Conservation (phyloP, 768 basidiomycete species). For the Megacollybia marginata region DNA sequence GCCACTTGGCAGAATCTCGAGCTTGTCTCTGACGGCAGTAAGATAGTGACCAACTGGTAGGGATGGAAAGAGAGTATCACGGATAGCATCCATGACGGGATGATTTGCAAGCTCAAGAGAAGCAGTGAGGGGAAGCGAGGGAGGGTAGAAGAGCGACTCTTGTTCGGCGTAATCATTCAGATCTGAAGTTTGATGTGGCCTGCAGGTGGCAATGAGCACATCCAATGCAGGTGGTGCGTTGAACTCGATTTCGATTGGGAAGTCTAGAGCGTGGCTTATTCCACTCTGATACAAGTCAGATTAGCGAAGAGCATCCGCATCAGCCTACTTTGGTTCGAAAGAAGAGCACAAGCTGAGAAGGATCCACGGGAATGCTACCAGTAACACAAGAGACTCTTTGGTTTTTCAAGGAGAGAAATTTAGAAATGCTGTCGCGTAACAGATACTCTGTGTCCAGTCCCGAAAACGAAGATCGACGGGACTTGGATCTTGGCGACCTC, state of each 20-base stretch:
- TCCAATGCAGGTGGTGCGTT: slow-evolving; percentile 72
- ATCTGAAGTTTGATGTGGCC: slow-evolving; percentile 52
- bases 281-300: slow-evolving; percentile 43
- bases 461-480: slow-evolving; percentile 20
- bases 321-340: slow-evolving; percentile 66
- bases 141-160: slow-evolving; percentile 67
- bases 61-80: slow-evolving; percentile 63
- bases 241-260: slow-evolving; percentile 72
- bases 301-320: not conserved
- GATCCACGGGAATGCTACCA: slow-evolving; percentile 66
- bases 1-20: slow-evolving; percentile 62
- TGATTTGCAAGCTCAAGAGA: slow-evolving; percentile 78
- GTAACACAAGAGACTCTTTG: slow-evolving; percentile 51
- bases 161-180: slow-evolving; percentile 47
- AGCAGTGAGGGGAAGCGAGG: slow-evolving; percentile 62
- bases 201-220: slow-evolving; percentile 68
- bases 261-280: slow-evolving; percentile 74
- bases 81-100: slow-evolving; percentile 73
- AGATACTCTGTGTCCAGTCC: slow-evolving; percentile 46
- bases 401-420: slow-evolving; percentile 50
- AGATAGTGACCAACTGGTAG: slow-evolving; percentile 66
- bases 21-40: slow-evolving; percentile 55
- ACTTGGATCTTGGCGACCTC: slow-evolving; percentile 22
- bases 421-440: slow-evolving; percentile 47
- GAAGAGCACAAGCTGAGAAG: slow-evolving; percentile 61